A percentile compares a stretch with the other conserved stretches of the same genome.
Conservation (phyloP, 1,139 yeast genomes). For the Saccharomyces hybrid region DNA sequence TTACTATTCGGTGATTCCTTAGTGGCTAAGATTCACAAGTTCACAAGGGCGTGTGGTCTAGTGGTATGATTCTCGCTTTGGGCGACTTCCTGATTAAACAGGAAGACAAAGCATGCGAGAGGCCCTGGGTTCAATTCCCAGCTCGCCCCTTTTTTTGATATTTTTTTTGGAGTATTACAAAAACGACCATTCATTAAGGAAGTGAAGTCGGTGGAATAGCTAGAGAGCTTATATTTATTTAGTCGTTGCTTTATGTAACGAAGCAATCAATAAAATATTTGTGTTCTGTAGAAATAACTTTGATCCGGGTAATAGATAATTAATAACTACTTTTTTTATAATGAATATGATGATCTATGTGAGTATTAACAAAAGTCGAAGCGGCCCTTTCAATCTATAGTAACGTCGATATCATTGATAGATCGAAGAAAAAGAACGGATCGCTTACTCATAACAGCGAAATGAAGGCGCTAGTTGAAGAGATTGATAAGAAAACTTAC, state of each 20-base stretch:
- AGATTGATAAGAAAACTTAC: conserved; percentile 28
- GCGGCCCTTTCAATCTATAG: background rate
- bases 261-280: background rate
- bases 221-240: background rate
- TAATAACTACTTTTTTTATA: background rate
- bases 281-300: background rate
- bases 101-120: conserved; percentile 7
- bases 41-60: conserved; percentile 7
- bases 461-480: conserved; percentile 22
- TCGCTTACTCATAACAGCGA: background rate
- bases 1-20: no score
- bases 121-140: conserved; percentile 28
- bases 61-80: conserved; percentile 9
- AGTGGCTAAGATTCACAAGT: background rate
- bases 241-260: background rate
- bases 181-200: background rate
- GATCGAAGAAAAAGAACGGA: background rate
- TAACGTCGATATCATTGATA: background rate
- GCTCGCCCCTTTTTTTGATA: conserved; percentile 23
- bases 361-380: background rate
- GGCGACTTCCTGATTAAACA: conserved; percentile 2
- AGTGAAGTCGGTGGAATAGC: background rate
- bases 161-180: background rate
- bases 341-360: background rate
- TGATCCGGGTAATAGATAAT: background rate